Conservation (phyloP, 2,329 filamentous ascomycete genomes). For the Hymenotorrendiella dingleyae region DNA sequence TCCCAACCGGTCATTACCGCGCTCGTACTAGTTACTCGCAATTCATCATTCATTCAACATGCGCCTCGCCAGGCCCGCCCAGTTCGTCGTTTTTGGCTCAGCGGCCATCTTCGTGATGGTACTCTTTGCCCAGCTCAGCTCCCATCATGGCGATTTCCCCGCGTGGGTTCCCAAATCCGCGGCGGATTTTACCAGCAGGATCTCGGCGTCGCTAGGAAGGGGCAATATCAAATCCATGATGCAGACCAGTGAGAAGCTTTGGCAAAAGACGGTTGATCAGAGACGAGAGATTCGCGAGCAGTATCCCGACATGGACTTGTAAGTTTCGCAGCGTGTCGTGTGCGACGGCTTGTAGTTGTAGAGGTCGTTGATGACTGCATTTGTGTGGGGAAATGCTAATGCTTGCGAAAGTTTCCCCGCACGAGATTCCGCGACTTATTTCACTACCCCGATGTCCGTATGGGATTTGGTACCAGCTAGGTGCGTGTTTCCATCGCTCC, state of each 20-base stretch:
- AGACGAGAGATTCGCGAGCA: conserved; percentile 25
- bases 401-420: conserved; percentile 21
- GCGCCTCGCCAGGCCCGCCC: conserved; percentile 7
- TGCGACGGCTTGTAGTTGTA: too few species aligned
- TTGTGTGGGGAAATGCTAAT: too few species aligned
- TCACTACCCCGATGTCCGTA: conserved; percentile 26
- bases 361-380: too few species aligned
- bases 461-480: conserved; percentile 36
- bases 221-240: conserved; percentile 16
- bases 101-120: conserved; percentile 11
- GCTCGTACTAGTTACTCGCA: too few species aligned
- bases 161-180: conserved; percentile 2
- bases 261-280: conserved; percentile 29
- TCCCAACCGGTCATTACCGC: too few species aligned
- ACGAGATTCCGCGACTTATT: conserved; percentile 11
- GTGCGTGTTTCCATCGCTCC: conserved; percentile 16
- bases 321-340: too few species aligned
- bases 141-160: conserved; percentile 1
- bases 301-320: conserved; percentile 24
- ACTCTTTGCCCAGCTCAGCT: conserved; percentile 9
- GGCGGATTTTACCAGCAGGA: conserved; percentile 1
- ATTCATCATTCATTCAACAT: neutral
- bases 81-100: conserved; percentile 8
- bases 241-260: conserved; percentile 22
- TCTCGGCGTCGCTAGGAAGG: conserved; percentile 8